Evolutionary conservation across 768 basidiomycete species (phyloP), one percentile per base, ranked within the genome.

Genomic region (Pilatotrama ljubarskyi): DNA sequence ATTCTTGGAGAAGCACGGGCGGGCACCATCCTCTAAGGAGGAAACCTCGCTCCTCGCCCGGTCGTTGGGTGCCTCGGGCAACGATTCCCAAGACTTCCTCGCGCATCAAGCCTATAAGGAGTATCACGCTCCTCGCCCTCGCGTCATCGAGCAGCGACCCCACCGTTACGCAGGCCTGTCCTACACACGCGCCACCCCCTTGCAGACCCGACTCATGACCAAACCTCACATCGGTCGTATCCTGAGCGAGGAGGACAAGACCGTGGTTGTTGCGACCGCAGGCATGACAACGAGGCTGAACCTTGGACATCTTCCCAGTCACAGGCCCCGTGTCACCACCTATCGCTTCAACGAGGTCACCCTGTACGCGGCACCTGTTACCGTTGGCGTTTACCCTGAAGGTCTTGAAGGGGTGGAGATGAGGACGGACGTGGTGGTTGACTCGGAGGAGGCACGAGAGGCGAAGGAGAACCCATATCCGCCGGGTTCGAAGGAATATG

Each of bases 161-260:
- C 91, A 93, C 64, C 78, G 74, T 25, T 77, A 73, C 37, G 90
- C 79, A 38, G 91, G 82, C 3, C 77, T 92, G 41, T 74, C 76
- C 44, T 93, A 93, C 70, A 71, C 82, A 2, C 74, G 77, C 40
- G 77, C 81, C 36, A 77, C 87, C 6, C 52, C 61, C 6, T 73
- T 92, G 48, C 86, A 90, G 53, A 77, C 80, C 0, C 73, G 75
- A 51, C 74, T 86, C 69, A 78, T 75, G 68, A 77, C 78, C 8
- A 77, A 75, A 59, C 74, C 83, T 17, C 78, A 83, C 64, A 82
- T 84, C 7, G 91, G 88, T 51, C 79, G 90, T 57, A 59, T 87
- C 63, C 26, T 71, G 36, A 7, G n/a, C 40, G n/a, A 32, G 1
- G 51, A 56, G 10, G 41, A 55, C 17, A 42, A 41, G 1, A 15